Conservation (phyloP, 208 protist genomes). For the Wallacemonas sp. region DNA sequence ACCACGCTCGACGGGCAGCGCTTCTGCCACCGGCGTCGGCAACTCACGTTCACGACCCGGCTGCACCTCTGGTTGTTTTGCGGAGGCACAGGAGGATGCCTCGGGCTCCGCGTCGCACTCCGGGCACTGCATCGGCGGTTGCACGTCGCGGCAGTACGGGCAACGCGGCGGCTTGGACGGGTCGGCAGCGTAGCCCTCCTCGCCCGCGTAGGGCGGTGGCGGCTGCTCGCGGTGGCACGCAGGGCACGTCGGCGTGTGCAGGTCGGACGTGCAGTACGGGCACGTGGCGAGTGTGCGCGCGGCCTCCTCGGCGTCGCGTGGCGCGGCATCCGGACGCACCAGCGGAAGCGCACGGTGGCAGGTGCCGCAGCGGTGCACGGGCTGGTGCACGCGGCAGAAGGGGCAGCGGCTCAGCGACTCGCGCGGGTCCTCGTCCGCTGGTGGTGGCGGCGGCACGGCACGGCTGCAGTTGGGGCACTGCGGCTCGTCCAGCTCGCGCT, state of each 20-base stretch:
- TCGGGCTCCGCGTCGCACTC: background rate
- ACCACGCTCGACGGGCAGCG: background rate
- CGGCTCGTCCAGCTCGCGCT: constrained; percentile 6
- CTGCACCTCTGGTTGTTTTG: too few species aligned
- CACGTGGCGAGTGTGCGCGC: background rate
- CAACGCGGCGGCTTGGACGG: constrained; percentile 8
- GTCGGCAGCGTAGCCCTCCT: constrained; percentile 4
- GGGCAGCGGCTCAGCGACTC: constrained; percentile 5
- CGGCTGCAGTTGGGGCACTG: background rate
- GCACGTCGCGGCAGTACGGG: constrained; percentile 8
- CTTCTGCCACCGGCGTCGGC: background rate
- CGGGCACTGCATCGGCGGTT: constrained; percentile 1
- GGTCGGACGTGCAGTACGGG: background rate
- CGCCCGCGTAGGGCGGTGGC: background rate
- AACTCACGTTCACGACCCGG: too few species aligned
- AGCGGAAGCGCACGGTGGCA: constrained; percentile 2
- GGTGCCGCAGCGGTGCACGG: background rate
- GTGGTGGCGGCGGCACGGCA: constrained; percentile 1
- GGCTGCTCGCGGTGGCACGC: constrained; percentile 1
- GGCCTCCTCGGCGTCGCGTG: background rate
- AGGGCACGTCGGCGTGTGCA: background rate
- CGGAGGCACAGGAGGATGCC: background rate
- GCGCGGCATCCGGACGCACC: background rate
- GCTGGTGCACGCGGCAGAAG: constrained; percentile 8
- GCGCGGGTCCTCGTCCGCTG: background rate